phyloP scores from a whole-genome alignment of 306 rosid genomes.

The Vigna unguiculata region DNA sequence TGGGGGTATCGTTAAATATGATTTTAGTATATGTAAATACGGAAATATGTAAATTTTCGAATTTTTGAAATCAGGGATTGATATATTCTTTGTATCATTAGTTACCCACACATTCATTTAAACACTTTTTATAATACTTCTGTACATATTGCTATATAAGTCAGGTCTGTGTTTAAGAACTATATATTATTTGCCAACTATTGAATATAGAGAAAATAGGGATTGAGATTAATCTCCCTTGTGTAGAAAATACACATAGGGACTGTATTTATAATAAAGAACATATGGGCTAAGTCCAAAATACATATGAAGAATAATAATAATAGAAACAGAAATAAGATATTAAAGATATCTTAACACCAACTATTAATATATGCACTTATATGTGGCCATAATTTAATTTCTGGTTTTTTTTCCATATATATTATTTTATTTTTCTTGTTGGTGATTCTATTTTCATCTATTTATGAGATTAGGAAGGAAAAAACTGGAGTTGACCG shows the following conservation, averaged over 20 bases:
- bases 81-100: neutral
- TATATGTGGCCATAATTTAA: neutral
- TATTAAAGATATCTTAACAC: no score
- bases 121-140: neutral
- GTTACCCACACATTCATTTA: neutral
- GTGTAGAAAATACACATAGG: no score
- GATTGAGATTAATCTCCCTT: no score
- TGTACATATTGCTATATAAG: constrained; percentile 20
- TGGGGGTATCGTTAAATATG: neutral
- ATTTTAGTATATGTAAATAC: neutral
- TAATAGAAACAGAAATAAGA: no score
- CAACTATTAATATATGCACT: constrained; percentile 10
- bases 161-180: neutral
- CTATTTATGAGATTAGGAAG: constrained; percentile 66
- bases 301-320: no score
- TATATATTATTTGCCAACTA: neutral
- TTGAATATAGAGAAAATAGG: no score
- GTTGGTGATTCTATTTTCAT: constrained; percentile 28
- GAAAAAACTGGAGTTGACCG: constrained; percentile 89
- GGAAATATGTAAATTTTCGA: neutral
- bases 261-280: no score
- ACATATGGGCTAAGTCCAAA: no score
- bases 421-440: neutral
- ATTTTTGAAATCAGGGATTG: neutral
- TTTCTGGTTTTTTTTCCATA: constrained; percentile 1